Conservation (phyloP, 352 stramenopile genomes). For the Phytophthora podocarpi region DNA sequence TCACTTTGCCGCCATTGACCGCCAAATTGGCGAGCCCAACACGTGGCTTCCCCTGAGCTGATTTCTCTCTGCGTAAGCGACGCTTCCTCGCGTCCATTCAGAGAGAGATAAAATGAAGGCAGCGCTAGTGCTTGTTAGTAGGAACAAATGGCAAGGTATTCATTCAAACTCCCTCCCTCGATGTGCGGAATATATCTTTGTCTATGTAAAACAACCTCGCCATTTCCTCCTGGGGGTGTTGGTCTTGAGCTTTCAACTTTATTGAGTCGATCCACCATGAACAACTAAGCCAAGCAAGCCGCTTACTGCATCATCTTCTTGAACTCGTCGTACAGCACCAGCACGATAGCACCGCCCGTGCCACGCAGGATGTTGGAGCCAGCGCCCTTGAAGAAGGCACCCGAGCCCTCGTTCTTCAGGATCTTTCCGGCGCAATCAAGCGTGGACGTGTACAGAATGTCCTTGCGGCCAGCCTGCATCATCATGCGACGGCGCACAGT, state of each 20-base stretch:
- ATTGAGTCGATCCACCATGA: conserved; percentile 14
- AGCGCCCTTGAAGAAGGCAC: conserved; percentile 99
- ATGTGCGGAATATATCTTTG: conserved; percentile 49
- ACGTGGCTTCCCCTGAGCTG: no score
- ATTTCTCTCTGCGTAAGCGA: conserved; percentile 4
- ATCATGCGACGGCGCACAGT: conserved; percentile 96
- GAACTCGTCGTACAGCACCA: conserved; percentile 99
- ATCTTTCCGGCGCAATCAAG: conserved; percentile 98
- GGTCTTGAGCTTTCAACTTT: conserved; percentile 20
- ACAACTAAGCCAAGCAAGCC: conserved; percentile 15
- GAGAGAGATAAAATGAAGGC: no score
- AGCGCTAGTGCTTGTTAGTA: no score
- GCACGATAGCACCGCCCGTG: conserved; percentile 97
- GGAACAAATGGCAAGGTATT: conserved; percentile 42
- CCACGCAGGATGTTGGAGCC: conserved; percentile 99
- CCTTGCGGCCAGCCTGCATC: conserved; percentile 97
- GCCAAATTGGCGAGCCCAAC: no score
- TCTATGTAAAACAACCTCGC: conserved; percentile 54
- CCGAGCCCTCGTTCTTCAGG: conserved; percentile 93
- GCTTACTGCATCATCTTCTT: conserved; percentile 87
- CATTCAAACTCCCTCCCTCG: conserved; percentile 41
- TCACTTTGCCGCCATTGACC: no score
- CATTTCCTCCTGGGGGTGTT: conserved; percentile 38
- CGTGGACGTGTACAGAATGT: conserved; percentile 98
- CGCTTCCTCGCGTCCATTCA: no score